These are phyloP conservation scores for Pilatotrama ljubarskyi DNA, from an alignment of 768 basidiomycete species.

Conservation along the genomic window DNA sequence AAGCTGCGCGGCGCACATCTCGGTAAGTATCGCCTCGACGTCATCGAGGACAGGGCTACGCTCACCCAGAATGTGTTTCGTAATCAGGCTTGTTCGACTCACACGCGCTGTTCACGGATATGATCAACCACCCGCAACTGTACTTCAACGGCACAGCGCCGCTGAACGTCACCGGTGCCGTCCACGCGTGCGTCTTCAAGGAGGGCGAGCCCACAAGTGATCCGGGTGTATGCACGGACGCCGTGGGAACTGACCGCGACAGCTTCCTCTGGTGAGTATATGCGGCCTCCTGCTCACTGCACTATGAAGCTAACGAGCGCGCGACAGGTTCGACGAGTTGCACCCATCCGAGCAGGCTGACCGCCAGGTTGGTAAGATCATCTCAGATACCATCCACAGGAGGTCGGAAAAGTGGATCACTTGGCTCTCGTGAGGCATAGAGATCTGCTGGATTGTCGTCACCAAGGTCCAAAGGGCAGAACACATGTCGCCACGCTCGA, in stretches of 20 bases:
- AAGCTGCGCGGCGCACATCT: constrained; percentile 49
- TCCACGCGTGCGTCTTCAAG: constrained; percentile 49
- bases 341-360: constrained; percentile 63
- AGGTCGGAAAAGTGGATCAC: constrained; percentile 46
- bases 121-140: constrained; percentile 47
- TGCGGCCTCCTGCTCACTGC: neutral
- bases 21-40: constrained; percentile 48
- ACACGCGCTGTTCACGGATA: constrained; percentile 59
- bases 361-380: constrained; percentile 52
- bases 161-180: constrained; percentile 55
- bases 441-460: too few species aligned
- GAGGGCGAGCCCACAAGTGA: constrained; percentile 32
- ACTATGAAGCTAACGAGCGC: neutral
- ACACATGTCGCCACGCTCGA: neutral
- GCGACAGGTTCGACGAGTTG: constrained; percentile 50
- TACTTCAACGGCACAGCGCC: constrained; percentile 69
- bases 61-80: neutral
- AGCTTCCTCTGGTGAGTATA: constrained; percentile 55
- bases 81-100: constrained; percentile 59
- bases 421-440: constrained; percentile 38
- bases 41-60: too few species aligned
- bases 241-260: constrained; percentile 47
- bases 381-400: constrained; percentile 47
- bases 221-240: constrained; percentile 36
- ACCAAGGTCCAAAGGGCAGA: neutral